These are phyloP conservation scores for Jatropha podagrica DNA, from an alignment of 441 rosid species.

Conservation along the genomic window DNA sequence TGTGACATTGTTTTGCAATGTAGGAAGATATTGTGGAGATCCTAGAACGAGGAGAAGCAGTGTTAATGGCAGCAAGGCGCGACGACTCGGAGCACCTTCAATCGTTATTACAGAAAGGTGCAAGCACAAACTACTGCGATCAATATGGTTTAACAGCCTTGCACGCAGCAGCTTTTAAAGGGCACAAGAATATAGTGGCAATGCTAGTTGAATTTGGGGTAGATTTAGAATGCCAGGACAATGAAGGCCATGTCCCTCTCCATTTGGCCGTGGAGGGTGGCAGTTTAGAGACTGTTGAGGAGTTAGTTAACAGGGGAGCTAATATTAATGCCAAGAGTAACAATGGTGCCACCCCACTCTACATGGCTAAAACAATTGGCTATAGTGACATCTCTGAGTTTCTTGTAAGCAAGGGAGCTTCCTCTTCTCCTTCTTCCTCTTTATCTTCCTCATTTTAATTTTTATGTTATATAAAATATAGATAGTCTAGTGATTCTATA, in stretches of 20 bases:
- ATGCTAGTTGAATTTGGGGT: slow-evolving; percentile 35
- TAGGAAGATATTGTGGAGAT: slow-evolving; percentile 33
- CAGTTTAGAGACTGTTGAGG: slow-evolving; percentile 36
- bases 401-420: slow-evolving; percentile 33
- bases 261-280: slow-evolving; percentile 59
- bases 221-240: slow-evolving; percentile 36
- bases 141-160: slow-evolving; percentile 48
- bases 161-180: slow-evolving; percentile 56
- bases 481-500: neutral
- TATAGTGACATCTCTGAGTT: slow-evolving; percentile 26
- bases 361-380: slow-evolving; percentile 38
- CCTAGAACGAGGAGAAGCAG: slow-evolving; percentile 39
- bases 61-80: slow-evolving; percentile 47
- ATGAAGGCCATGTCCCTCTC: slow-evolving; percentile 47
- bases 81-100: slow-evolving; percentile 33
- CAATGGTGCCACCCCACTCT: slow-evolving; percentile 40
- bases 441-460: neutral
- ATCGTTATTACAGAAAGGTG: slow-evolving; percentile 31
- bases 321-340: slow-evolving; percentile 34
- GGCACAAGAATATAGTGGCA: slow-evolving; percentile 25
- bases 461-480: neutral
- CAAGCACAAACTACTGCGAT: slow-evolving; percentile 30
- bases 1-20: neutral
- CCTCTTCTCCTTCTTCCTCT: slow-evolving; percentile 12
- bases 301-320: slow-evolving; percentile 42